Evolutionary conservation across 2,329 filamentous ascomycete species (phyloP).

Genomic region (Cladosporium sp.): DNA sequence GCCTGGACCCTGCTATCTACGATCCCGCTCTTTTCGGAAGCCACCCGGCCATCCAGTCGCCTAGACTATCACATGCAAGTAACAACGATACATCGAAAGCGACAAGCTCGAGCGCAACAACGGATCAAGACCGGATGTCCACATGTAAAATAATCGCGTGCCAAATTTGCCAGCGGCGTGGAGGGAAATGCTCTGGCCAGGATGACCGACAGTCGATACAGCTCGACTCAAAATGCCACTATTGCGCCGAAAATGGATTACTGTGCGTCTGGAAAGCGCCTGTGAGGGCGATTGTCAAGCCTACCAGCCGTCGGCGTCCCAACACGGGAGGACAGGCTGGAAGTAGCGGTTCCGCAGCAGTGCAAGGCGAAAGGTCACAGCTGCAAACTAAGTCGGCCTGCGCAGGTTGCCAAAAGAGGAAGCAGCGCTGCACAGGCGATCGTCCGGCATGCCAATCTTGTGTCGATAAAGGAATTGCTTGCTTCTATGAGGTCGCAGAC

Average conservation of each 20-base stretch:
- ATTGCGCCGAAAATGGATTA: background rate
- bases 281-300: background rate
- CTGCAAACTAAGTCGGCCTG: background rate
- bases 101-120: too few species aligned
- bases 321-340: background rate
- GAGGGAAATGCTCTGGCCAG: background rate
- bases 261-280: background rate
- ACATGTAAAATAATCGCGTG: too few species aligned
- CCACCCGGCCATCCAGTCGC: too few species aligned
- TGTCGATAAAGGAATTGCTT: background rate
- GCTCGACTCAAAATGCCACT: background rate
- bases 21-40: too few species aligned
- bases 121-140: too few species aligned
- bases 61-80: too few species aligned
- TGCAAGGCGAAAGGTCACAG: background rate
- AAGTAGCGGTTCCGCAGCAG: too few species aligned
- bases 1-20: too few species aligned
- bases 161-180: background rate
- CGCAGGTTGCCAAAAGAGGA: background rate
- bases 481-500: background rate
- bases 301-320: background rate
- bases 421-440: background rate
- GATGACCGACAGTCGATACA: background rate
- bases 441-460: background rate
- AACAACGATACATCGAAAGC: too few species aligned